A percentile compares a stretch with the other conserved stretches of the same genome.
Conservation (phyloP, 805 yeast species). For the Schizosaccharomyces octosporus region DNA sequence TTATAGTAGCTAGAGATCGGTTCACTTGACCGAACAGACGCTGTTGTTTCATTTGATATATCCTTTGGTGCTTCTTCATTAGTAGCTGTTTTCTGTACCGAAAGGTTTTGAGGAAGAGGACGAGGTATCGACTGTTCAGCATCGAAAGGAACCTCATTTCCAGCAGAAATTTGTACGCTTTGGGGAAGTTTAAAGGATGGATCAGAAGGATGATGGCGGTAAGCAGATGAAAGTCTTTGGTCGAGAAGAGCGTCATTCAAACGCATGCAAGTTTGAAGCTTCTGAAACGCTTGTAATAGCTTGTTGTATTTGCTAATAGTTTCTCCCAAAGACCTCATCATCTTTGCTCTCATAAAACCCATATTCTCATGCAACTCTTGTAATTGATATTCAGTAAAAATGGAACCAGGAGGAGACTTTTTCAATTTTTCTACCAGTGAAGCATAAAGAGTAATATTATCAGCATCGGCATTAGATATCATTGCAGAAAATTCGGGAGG, state of each 20-base stretch:
- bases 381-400: background rate
- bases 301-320: background rate
- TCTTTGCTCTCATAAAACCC: background rate
- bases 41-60: too few species aligned
- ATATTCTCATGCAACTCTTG: background rate
- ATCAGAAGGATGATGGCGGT: background rate
- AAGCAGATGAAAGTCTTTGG: background rate
- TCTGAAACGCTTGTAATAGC: background rate
- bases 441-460: background rate
- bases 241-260: background rate
- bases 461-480: background rate
- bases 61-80: too few species aligned
- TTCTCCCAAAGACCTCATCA: conserved; percentile 1
- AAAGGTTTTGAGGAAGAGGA: too few species aligned
- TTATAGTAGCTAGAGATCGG: too few species aligned
- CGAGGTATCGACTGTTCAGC: too few species aligned
- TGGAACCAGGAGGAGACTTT: background rate
- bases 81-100: too few species aligned
- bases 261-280: background rate
- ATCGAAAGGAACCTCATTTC: background rate
- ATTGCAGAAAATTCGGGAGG: background rate
- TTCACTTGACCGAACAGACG: too few species aligned
- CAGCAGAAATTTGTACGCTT: background rate
- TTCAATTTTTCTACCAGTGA: background rate
- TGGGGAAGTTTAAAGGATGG: background rate